Percentiles rank a stretch among this genome's conserved stretches.
Evolutionary conservation across 202 grass and related monocot genomes (phyloP).

Genomic region (Hordeum pubiflorum): DNA sequence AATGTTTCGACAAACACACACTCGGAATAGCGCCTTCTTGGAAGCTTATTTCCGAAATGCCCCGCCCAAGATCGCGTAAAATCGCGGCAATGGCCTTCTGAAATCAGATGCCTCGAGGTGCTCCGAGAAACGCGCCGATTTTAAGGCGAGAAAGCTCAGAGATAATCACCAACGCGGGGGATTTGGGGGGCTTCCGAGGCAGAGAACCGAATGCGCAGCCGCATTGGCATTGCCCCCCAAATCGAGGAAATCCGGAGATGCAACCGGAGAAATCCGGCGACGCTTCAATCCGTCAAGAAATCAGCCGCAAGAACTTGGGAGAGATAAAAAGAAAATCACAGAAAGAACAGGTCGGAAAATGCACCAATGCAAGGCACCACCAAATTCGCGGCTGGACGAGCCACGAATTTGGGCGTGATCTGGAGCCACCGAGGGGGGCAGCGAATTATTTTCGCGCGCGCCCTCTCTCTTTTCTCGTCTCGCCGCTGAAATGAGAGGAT

Average conservation of each 20-base stretch:
- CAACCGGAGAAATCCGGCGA: background rate
- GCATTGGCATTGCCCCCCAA: background rate
- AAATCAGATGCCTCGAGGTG: background rate
- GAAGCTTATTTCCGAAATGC: background rate
- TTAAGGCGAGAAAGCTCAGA: background rate
- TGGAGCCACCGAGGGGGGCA: background rate
- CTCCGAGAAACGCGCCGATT: background rate
- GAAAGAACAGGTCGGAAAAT: background rate
- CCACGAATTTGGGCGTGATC: slow-evolving; percentile 19
- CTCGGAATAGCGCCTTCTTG: background rate
- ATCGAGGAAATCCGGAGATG: background rate
- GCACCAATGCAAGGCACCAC: background rate
- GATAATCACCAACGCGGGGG: background rate
- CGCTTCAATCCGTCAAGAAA: background rate
- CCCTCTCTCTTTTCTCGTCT: background rate
- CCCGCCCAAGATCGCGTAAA: background rate
- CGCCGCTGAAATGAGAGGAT: background rate
- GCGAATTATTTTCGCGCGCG: background rate
- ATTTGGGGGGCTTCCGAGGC: background rate
- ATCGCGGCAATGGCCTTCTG: background rate
- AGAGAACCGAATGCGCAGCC: background rate
- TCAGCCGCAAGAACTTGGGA: background rate
- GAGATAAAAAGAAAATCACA: background rate
- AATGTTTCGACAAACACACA: background rate
- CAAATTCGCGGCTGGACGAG: slow-evolving; percentile 7